phyloP scores from a whole-genome alignment of 2,329 filamentous ascomycete species.

The Thelonectria olida region DNA sequence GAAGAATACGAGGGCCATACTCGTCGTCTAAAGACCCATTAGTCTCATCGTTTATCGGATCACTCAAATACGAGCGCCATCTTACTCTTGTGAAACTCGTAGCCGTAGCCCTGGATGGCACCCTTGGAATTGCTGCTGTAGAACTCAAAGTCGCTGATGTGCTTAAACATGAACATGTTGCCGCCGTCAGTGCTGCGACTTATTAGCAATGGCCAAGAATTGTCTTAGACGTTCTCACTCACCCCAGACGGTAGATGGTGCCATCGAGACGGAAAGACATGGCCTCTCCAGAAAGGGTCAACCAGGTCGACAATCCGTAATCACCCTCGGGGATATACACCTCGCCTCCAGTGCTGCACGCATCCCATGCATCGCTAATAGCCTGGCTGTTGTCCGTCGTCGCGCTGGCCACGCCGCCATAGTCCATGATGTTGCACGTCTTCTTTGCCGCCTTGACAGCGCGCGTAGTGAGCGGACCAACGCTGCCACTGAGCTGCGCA shows the following conservation, averaged over 20 bases:
- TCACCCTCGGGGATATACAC: conserved; percentile 30
- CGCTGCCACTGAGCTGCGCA: conserved; percentile 31
- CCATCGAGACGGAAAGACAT: conserved; percentile 35
- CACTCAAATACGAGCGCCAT: rapidly evolving
- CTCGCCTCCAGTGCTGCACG: conserved; percentile 29
- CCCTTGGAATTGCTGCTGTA: conserved; percentile 34
- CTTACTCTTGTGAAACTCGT: conserved; percentile 27
- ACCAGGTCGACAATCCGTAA: conserved; percentile 28
- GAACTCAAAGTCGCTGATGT: conserved; percentile 31
- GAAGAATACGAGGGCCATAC: conserved; percentile 31
- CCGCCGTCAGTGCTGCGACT: conserved; percentile 14
- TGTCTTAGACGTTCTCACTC: neutral
- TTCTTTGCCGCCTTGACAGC: conserved; percentile 28
- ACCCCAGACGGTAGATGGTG: conserved; percentile 29
- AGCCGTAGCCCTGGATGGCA: conserved; percentile 32
- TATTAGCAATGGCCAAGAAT: neutral
- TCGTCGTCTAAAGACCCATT: conserved; percentile 7
- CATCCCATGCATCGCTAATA: conserved; percentile 31
- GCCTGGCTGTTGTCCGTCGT: conserved; percentile 27
- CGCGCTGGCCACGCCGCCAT: conserved; percentile 24
- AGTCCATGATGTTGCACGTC: conserved; percentile 32
- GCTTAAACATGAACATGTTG: conserved; percentile 34
- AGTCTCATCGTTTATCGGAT: neutral
- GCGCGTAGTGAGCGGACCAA: conserved; percentile 24
- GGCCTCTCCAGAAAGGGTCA: conserved; percentile 28